Conservation (phyloP, 2,329 filamentous ascomycete species). For the Aspergillus calidoustus region DNA sequence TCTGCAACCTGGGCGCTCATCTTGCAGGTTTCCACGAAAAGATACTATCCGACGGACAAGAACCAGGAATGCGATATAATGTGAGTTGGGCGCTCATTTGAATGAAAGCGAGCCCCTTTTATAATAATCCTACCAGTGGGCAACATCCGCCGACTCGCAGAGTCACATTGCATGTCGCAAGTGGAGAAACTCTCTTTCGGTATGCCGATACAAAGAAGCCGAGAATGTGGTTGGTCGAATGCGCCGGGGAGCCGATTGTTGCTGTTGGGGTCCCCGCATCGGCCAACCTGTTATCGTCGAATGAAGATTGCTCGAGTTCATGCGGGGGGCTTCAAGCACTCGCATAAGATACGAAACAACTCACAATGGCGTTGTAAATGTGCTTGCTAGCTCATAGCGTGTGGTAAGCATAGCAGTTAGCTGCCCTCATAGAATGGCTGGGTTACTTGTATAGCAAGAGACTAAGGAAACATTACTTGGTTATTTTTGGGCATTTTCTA, state of each 20-base stretch:
- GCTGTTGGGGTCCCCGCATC: neutral
- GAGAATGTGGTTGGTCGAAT: conserved; percentile 32
- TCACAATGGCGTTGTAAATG: neutral
- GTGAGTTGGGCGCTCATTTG: neutral
- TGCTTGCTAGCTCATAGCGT: too few species aligned
- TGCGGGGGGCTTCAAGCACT: neutral
- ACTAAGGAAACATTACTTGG: too few species aligned
- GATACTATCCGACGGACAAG: neutral
- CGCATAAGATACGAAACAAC: neutral
- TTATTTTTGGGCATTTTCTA: too few species aligned
- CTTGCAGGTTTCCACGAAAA: neutral
- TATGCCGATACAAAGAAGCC: conserved; percentile 35
- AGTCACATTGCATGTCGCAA: neutral
- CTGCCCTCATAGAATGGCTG: too few species aligned
- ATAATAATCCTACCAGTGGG: neutral
- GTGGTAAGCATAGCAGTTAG: too few species aligned
- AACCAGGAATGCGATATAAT: neutral
- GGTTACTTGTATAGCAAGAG: too few species aligned
- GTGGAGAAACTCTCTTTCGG: conserved; percentile 28
- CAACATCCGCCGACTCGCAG: neutral
- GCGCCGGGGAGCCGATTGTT: conserved; percentile 18
- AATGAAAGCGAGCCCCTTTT: neutral
- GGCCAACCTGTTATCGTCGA: neutral
- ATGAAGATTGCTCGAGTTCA: neutral
- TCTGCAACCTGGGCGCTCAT: conserved; percentile 3